These are phyloP conservation scores for slime mould (Dictyostelium discoideum) DNA, from an alignment of 78 protist genomes.

Conservation along the genomic window dicty_2.7 NC_007090.3:4448001-4448500, in stretches of 20 bases:
- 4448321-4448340: constrained; percentile 31
- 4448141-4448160: constrained; percentile 75
- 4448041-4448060: not conserved
- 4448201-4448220: constrained; percentile 73
- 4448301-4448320: constrained; percentile 35
- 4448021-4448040: constrained; percentile 3
- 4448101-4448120: too few species aligned
- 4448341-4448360: constrained; percentile 37
- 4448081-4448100: not conserved
- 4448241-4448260: constrained; percentile 16
- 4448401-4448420: constrained; percentile 17
- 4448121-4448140: not conserved
- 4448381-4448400: not conserved
- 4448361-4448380: constrained; percentile 31
- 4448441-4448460: not conserved
- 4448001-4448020: constrained; percentile 41
- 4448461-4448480: constrained; percentile 1
- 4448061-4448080: not conserved
- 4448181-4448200: constrained; percentile 34
- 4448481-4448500: not conserved
- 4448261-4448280: constrained; percentile 63
- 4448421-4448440: constrained; percentile 54
- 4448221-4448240: constrained; percentile 54
- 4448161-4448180: constrained; percentile 44
- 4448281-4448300: constrained; percentile 61